Conservation (phyloP, 768 basidiomycete genomes). For the Inosperma sp. region DNA sequence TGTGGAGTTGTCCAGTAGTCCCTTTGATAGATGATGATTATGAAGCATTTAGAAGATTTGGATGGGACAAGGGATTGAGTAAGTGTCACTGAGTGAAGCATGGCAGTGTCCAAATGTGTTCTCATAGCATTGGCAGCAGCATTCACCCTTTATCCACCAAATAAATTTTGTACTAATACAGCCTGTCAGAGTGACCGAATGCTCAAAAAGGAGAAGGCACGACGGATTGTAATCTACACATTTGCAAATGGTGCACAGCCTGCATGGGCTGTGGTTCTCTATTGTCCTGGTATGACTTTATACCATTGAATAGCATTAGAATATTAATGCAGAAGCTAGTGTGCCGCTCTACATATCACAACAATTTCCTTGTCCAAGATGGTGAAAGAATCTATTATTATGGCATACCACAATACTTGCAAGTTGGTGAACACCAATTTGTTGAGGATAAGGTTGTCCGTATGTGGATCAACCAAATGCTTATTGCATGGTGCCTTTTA, state of each 20-base stretch:
- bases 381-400: conserved; percentile 20
- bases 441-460: conserved; percentile 17
- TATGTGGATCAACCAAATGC: conserved; percentile 17
- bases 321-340: conserved; percentile 9
- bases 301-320: not conserved
- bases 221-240: conserved; percentile 20
- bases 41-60: conserved; percentile 7
- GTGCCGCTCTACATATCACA: conserved; percentile 22
- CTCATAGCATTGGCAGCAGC: conserved; percentile 2
- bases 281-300: conserved; percentile 18
- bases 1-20: conserved; percentile 6
- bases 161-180: conserved; percentile 1
- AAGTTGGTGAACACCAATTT: conserved; percentile 27
- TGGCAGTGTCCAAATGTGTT: no score
- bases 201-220: conserved; percentile 20
- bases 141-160: conserved; percentile 8
- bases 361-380: conserved; percentile 18
- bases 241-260: conserved; percentile 18
- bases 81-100: no score
- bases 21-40: conserved; percentile 8
- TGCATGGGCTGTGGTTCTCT: conserved; percentile 20
- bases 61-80: conserved; percentile 13
- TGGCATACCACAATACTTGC: conserved; percentile 18
- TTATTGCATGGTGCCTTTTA: conserved; percentile 26
- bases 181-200: not conserved